These are phyloP conservation scores for Chlamydomonas sp. DNA, from an alignment of 139 green algal species.

Conservation along the genomic window DNA sequence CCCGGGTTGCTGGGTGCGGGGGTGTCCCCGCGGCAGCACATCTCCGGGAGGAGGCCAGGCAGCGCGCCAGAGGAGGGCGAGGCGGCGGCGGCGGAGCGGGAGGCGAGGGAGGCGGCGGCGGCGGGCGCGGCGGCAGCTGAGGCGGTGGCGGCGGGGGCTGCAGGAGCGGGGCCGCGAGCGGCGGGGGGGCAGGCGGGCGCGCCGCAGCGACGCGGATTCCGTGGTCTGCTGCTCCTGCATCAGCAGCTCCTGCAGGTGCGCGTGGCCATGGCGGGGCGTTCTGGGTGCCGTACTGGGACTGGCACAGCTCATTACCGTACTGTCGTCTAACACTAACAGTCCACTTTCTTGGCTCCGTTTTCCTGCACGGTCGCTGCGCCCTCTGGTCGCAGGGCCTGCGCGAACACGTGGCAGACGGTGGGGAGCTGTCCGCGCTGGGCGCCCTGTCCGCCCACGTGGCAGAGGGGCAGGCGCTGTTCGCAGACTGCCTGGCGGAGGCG, in stretches of 20 bases:
- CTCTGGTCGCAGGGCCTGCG: background rate
- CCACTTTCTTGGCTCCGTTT: background rate
- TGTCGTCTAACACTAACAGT: no score
- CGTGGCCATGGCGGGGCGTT: no score
- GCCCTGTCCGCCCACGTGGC: background rate
- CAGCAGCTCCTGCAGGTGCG: no score
- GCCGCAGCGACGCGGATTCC: no score
- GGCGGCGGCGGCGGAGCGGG: background rate
- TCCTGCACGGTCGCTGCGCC: background rate
- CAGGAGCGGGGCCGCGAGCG: no score
- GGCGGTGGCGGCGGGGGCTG: background rate
- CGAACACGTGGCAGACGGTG: conserved; percentile 3
- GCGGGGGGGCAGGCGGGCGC: background rate
- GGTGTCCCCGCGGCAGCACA: no score
- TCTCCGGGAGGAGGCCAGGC: background rate
- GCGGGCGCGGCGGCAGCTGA: background rate
- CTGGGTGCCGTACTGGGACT: no score
- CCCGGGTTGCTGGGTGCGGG: background rate
- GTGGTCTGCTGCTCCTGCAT: no score
- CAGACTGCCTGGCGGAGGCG: conserved; percentile 20
- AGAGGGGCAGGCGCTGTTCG: conserved; percentile 17
- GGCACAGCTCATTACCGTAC: no score
- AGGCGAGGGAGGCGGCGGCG: background rate
- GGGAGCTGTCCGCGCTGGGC: background rate
- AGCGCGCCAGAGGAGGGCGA: conserved; percentile 15